Evolutionary conservation across 345 rosid species (phyloP).

Genomic region (Mercurialis annua): DNA sequence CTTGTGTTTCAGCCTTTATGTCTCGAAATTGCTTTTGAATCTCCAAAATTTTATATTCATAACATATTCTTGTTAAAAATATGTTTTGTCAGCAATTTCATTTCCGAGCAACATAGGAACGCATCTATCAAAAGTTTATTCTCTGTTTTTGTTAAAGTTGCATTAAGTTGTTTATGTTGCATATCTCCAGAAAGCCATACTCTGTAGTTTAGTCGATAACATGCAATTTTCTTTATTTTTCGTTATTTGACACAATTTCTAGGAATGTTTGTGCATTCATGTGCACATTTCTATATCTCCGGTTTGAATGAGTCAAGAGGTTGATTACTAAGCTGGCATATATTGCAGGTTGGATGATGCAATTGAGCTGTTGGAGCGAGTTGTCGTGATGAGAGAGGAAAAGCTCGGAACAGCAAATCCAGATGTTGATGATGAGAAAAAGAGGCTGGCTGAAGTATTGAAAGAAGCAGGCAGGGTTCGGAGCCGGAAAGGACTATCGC

Average conservation of each 20-base stretch:
- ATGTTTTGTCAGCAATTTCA: too few relatives aligned
- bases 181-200: not conserved
- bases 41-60: too few relatives aligned
- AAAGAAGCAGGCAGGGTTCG: constrained; percentile 78
- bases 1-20: too few relatives aligned
- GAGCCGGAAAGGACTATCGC: constrained; percentile 63
- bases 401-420: constrained; percentile 90
- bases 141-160: not conserved
- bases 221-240: not conserved
- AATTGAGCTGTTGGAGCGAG: constrained; percentile 59
- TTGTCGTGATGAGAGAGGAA: constrained; percentile 76
- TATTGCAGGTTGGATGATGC: constrained; percentile 79
- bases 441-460: constrained; percentile 65
- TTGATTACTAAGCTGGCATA: not conserved
- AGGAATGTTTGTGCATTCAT: not conserved
- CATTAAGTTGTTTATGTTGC: not conserved
- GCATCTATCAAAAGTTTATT: not conserved
- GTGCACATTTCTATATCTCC: not conserved
- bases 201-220: not conserved
- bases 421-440: constrained; percentile 87
- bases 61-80: too few relatives aligned
- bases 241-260: not conserved
- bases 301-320: not conserved
- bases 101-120: too few relatives aligned
- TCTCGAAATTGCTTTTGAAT: too few relatives aligned